Conservation (phyloP, 2,329 filamentous ascomycete genomes). For the Hymenotorrendiella dingleyae region DNA sequence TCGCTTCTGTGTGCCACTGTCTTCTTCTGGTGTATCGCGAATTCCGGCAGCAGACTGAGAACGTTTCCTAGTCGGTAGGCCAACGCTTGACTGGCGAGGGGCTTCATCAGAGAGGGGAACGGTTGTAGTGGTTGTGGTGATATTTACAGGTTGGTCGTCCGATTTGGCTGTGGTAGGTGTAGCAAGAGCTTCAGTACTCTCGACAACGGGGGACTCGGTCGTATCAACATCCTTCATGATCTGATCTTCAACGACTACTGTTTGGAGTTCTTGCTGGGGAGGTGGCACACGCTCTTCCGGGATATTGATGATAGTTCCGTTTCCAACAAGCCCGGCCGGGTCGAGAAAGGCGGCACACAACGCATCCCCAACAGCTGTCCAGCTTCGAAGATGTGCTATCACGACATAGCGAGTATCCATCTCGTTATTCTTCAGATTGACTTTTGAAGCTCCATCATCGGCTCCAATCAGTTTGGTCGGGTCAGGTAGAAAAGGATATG, state of each 20-base stretch:
- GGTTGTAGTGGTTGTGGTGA: conserved; percentile 18
- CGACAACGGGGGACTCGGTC: conserved; percentile 20
- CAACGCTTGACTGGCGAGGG: conserved; percentile 11
- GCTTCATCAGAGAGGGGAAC: conserved; percentile 18
- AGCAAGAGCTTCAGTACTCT: conserved; percentile 13
- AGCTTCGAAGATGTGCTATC: conserved; percentile 20
- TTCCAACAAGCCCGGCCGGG: conserved; percentile 12
- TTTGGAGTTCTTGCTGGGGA: conserved; percentile 1
- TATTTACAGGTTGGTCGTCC: conserved; percentile 16
- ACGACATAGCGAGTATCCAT: conserved; percentile 13
- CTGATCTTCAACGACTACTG: conserved; percentile 15
- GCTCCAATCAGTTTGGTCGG: conserved; percentile 33
- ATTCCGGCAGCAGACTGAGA: conserved; percentile 58
- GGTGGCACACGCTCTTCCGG: conserved; percentile 11
- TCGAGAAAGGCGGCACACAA: conserved; percentile 19
- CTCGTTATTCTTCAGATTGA: too few relatives aligned
- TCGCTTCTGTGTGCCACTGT: conserved; percentile 51
- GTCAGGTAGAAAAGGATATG: conserved; percentile 56
- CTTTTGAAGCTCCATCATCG: conserved; percentile 7
- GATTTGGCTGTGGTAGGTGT: conserved; percentile 14
- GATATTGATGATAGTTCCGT: conserved; percentile 19
- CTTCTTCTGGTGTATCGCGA: conserved; percentile 50
- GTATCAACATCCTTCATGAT: conserved; percentile 23
- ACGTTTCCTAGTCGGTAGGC: conserved; percentile 45
- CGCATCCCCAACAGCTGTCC: conserved; percentile 25